phyloP scores from a whole-genome alignment of 2,329 filamentous ascomycete species.

The Ambrosiella beaveri region DNA sequence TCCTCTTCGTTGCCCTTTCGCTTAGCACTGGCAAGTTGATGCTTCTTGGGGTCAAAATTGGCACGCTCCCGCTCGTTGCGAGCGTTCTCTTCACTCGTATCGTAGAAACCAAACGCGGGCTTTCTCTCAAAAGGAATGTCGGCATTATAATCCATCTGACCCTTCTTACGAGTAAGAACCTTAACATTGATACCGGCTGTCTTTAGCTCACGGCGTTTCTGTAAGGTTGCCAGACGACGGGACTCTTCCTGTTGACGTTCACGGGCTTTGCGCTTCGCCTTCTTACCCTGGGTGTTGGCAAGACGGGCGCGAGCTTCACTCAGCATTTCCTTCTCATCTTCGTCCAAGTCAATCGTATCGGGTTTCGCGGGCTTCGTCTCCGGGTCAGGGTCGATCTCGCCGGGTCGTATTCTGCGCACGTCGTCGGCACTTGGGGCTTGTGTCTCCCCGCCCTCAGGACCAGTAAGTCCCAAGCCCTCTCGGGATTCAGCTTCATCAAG shows the following conservation, averaged over 20 bases:
- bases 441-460: constrained; percentile 72
- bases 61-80: constrained; percentile 72
- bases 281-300: constrained; percentile 96
- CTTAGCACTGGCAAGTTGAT: constrained; percentile 67
- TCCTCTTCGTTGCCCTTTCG: constrained; percentile 85
- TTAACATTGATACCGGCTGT: constrained; percentile 98
- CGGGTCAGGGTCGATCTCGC: constrained; percentile 91
- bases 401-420: constrained; percentile 71
- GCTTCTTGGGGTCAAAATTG: constrained; percentile 81
- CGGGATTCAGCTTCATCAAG: constrained; percentile 88
- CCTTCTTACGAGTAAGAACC: constrained; percentile 75
- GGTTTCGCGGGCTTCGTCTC: constrained; percentile 91
- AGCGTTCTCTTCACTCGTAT: constrained; percentile 66
- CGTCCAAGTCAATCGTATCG: constrained; percentile 93
- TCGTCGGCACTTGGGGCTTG: constrained; percentile 82
- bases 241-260: constrained; percentile 94
- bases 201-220: constrained; percentile 92
- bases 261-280: constrained; percentile 92
- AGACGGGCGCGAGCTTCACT: constrained; percentile 91
- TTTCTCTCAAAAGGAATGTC: constrained; percentile 97
- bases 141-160: constrained; percentile 98
- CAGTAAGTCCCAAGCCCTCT: constrained; percentile 70
- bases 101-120: constrained; percentile 76
- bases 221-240: constrained; percentile 68
- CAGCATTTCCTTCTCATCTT: constrained; percentile 99